Evolutionary conservation across 495 filamentous ascomycete species (phyloP).

Genomic region (Penicillium daleae): DNA sequence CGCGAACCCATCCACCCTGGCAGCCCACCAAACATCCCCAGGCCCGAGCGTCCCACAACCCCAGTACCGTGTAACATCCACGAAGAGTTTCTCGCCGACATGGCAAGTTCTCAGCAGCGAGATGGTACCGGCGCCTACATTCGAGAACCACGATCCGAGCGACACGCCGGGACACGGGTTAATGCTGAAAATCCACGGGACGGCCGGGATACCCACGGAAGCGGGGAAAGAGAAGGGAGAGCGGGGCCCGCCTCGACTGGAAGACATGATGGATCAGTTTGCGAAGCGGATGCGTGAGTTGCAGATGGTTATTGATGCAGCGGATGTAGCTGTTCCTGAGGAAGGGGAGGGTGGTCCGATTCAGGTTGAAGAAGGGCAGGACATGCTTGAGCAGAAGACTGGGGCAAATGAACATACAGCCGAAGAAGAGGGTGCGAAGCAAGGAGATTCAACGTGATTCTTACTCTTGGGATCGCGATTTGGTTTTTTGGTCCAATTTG

Average conservation of each 20-base stretch:
- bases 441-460: not conserved
- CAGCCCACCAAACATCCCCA: slow-evolving; percentile 11
- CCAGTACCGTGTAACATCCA: slow-evolving; percentile 46
- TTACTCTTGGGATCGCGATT: not conserved
- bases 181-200: slow-evolving; percentile 73
- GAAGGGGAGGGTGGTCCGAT: not conserved
- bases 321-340: slow-evolving; percentile 13
- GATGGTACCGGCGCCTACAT: slow-evolving; percentile 60
- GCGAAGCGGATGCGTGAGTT: slow-evolving; percentile 63
- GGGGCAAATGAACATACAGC: not conserved
- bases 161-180: slow-evolving; percentile 44
- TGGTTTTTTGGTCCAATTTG: not conserved
- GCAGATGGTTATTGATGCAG: slow-evolving; percentile 48
- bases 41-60: slow-evolving; percentile 37
- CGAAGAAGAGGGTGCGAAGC: not conserved
- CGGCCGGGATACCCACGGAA: slow-evolving; percentile 34
- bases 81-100: slow-evolving; percentile 53
- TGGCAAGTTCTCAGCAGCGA: slow-evolving; percentile 59
- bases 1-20: slow-evolving; percentile 5
- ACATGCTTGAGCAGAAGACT: slow-evolving; percentile 1
- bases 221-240: slow-evolving; percentile 38
- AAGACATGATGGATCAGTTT: slow-evolving; percentile 68
- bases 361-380: not conserved
- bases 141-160: slow-evolving; percentile 50
- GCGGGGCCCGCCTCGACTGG: slow-evolving; percentile 41